A percentile compares a stretch with the other conserved stretches of the same genome.
phyloP scores from a whole-genome alignment of 192 early-diverging fungal genomes.

The Borealophlyctis nickersoniae region DNA sequence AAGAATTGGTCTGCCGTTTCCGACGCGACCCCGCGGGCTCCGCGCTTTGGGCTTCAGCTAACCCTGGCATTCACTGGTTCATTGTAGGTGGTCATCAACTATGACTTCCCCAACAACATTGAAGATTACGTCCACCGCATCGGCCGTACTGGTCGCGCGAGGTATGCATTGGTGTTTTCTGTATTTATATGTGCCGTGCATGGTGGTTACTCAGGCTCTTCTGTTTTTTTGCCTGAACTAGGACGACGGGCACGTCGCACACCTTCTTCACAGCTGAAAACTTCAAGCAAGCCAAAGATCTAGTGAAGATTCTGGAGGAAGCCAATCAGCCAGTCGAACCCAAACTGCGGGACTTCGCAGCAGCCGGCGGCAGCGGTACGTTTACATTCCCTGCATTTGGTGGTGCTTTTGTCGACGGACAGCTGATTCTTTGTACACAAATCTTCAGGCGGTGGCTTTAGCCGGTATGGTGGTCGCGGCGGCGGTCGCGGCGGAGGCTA shows the following conservation, averaged over 20 bases:
- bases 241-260: constrained; percentile 53
- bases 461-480: constrained; percentile 38
- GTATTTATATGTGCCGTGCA: not conserved
- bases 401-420: not conserved
- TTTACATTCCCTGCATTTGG: not conserved
- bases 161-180: constrained; percentile 24
- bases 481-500: constrained; percentile 38
- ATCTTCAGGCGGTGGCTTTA: constrained; percentile 13
- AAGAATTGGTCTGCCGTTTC: constrained; percentile 19
- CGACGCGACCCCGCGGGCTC: no score
- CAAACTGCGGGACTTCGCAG: constrained; percentile 43
- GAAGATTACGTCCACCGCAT: constrained; percentile 91
- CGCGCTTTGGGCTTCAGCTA: no score
- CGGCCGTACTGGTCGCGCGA: constrained; percentile 63
- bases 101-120: constrained; percentile 91
- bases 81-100: constrained; percentile 87
- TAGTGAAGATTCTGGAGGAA: constrained; percentile 55
- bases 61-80: no score
- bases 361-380: constrained; percentile 37
- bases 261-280: constrained; percentile 62
- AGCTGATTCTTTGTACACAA: not conserved
- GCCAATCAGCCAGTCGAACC: constrained; percentile 56
- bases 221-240: constrained; percentile 5
- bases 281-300: constrained; percentile 44
- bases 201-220: not conserved